phyloP scores from a whole-genome alignment of 768 basidiomycete species.

The Leucosporidium creatinivorum region DNA sequence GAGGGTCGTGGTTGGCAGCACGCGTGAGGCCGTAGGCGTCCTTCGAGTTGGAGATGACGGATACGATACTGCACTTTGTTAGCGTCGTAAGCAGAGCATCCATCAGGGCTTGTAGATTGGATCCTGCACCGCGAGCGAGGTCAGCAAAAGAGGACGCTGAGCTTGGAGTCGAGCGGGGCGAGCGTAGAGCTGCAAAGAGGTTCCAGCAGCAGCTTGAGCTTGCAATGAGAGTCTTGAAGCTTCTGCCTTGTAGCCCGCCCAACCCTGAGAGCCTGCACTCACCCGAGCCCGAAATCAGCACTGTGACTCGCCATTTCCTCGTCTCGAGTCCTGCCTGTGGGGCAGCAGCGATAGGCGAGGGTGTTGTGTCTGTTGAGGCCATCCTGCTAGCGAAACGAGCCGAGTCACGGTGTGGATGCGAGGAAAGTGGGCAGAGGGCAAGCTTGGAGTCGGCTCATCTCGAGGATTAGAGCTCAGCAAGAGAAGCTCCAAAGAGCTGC shows the following conservation, averaged over 20 bases:
- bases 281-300: constrained; percentile 65
- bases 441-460: no score
- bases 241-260: background rate
- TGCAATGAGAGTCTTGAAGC: background rate
- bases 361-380: no score
- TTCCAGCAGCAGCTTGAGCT: background rate
- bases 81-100: constrained; percentile 65
- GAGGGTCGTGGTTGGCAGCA: constrained; percentile 54
- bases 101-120: constrained; percentile 92
- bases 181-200: background rate
- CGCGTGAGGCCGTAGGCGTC: constrained; percentile 80
- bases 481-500: no score
- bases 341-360: background rate
- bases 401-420: no score
- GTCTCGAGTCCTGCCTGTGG: background rate
- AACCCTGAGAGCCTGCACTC: constrained; percentile 1
- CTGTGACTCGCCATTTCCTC: constrained; percentile 42
- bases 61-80: constrained; percentile 60
- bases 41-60: constrained; percentile 87
- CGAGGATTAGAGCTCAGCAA: no score
- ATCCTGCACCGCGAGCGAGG: constrained; percentile 51
- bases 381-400: no score
- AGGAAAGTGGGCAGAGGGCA: no score
- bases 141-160: background rate
- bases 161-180: background rate